A percentile compares a stretch with the other conserved stretches of the same genome.
Evolutionary conservation across 331 rosid genomes (phyloP).

Genomic region (Quercus phellos): DNA sequence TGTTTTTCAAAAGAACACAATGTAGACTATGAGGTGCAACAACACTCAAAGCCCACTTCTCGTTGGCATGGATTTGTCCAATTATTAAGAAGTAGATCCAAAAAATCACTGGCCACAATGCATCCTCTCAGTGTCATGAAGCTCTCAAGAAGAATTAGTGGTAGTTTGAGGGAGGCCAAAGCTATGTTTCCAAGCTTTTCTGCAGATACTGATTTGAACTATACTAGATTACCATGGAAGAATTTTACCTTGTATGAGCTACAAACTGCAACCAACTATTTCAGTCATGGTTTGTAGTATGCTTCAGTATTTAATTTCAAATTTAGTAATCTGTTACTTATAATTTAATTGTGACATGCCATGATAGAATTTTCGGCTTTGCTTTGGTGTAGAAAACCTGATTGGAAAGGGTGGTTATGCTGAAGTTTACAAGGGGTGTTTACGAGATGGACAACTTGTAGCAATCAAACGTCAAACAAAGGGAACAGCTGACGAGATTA

Average conservation of each 20-base stretch:
- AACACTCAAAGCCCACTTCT: constrained; percentile 35
- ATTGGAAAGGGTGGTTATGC: constrained; percentile 99
- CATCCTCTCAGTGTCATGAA: constrained; percentile 46
- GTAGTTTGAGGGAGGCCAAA: constrained; percentile 53
- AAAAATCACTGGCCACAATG: constrained; percentile 41
- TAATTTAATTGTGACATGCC: neutral
- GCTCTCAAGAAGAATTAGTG: constrained; percentile 61
- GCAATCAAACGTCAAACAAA: constrained; percentile 72
- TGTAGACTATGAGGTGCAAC: constrained; percentile 24
- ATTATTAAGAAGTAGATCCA: constrained; percentile 50
- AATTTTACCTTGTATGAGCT: constrained; percentile 67
- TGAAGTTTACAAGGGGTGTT: constrained; percentile 81
- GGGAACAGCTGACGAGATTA: constrained; percentile 74
- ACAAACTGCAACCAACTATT: constrained; percentile 61
- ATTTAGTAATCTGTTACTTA: neutral
- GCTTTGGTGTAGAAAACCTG: constrained; percentile 59
- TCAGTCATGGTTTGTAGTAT: constrained; percentile 53
- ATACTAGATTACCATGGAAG: constrained; percentile 67
- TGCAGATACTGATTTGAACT: constrained; percentile 34
- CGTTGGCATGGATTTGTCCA: constrained; percentile 50
- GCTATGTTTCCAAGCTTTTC: constrained; percentile 34
- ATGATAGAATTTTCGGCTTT: neutral
- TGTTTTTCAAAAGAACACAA: constrained; percentile 55
- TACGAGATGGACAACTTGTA: constrained; percentile 59
- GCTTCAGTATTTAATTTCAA: neutral